phyloP scores from a whole-genome alignment of 768 basidiomycete species.

The Russula emetica region DNA sequence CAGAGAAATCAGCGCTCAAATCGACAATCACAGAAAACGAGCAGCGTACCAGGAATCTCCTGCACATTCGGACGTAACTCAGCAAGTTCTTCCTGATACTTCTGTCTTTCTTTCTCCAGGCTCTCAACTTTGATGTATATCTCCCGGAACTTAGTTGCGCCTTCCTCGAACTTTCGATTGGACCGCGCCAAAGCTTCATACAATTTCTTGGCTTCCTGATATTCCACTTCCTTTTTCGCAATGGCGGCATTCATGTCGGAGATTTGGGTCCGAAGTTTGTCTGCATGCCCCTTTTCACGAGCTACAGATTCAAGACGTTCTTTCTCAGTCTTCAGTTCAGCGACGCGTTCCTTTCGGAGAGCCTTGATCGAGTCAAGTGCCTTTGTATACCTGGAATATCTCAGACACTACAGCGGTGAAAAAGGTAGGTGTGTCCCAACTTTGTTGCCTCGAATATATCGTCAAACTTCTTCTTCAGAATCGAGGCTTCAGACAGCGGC shows the following conservation, averaged over 20 bases:
- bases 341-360: constrained; percentile 83
- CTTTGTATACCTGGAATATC: constrained; percentile 77
- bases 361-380: constrained; percentile 89
- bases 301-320: constrained; percentile 75
- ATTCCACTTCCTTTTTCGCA: constrained; percentile 65
- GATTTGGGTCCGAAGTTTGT: constrained; percentile 70
- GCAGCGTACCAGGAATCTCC: constrained; percentile 56
- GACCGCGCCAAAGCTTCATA: constrained; percentile 61
- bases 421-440: constrained; percentile 39
- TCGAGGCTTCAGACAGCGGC: constrained; percentile 88
- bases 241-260: constrained; percentile 57
- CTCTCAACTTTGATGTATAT: constrained; percentile 67
- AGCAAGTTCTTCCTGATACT: constrained; percentile 56
- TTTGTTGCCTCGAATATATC: constrained; percentile 99
- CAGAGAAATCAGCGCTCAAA: constrained; percentile 2
- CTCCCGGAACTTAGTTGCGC: constrained; percentile 81
- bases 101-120: constrained; percentile 57
- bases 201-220: constrained; percentile 62
- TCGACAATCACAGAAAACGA: neutral
- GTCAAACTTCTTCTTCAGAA: constrained; percentile 98
- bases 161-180: constrained; percentile 79
- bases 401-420: constrained; percentile 1
- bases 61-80: constrained; percentile 61
- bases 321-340: constrained; percentile 90
- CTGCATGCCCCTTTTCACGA: constrained; percentile 79